Percentiles rank a stretch among this genome's conserved stretches.
Evolutionary conservation across 306 rosid genomes (phyloP).

Genomic region (Fragaria vesca): DNA sequence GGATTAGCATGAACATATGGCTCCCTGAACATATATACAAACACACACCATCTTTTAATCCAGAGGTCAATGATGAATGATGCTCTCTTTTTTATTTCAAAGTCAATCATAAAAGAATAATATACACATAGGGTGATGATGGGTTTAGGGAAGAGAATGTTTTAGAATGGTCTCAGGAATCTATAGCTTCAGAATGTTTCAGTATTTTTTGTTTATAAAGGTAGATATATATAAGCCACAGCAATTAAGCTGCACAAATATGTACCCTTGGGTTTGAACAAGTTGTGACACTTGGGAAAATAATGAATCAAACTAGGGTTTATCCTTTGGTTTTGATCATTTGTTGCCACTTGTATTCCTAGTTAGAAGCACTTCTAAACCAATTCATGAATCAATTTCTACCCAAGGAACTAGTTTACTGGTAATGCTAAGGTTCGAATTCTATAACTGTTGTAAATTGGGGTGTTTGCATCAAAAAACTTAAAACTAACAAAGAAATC

Average conservation of each 20-base stretch:
- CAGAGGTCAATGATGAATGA: not conserved
- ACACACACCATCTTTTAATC: not conserved
- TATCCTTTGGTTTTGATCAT: not conserved
- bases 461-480: not conserved
- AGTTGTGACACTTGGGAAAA: not conserved
- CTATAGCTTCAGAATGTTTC: not conserved
- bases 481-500: not conserved
- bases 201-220: not conserved
- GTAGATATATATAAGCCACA: not conserved
- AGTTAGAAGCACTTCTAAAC: not conserved
- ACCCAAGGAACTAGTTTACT: not conserved
- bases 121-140: not conserved
- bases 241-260: not conserved
- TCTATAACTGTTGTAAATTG: not conserved
- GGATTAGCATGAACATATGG: not conserved
- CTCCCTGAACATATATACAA: not conserved
- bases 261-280: not conserved
- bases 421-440: too few species aligned
- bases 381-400: not conserved
- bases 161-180: not conserved
- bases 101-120: not conserved
- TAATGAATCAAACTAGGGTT: not conserved
- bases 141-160: not conserved
- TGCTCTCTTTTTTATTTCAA: not conserved
- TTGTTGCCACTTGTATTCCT: not conserved